Conservation (phyloP, 139 green algal genomes). For the Astrephomene gubernaculifera region DNA sequence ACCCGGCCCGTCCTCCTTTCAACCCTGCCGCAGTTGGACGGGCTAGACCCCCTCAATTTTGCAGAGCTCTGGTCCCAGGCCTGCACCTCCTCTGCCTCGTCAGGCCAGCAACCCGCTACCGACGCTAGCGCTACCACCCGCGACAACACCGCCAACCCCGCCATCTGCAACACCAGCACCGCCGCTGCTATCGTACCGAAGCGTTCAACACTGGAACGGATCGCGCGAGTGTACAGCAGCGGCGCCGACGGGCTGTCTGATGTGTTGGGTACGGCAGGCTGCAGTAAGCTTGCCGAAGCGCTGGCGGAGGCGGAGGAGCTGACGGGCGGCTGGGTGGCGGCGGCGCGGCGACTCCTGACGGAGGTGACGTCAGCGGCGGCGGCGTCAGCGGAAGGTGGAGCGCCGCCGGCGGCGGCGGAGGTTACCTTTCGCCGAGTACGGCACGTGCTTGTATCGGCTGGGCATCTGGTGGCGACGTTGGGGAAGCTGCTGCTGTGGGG, state of each 20-base stretch:
- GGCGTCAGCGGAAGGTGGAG: no score
- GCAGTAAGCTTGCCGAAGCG: neutral
- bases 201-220: neutral
- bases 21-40: neutral
- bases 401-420: neutral
- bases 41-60: neutral
- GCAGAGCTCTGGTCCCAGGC: constrained; percentile 3
- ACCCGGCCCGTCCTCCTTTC: neutral
- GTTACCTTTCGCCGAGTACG: neutral
- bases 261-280: neutral
- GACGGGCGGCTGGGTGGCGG: constrained; percentile 37
- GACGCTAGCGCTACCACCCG: no score
- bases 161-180: neutral
- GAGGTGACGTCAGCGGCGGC: neutral
- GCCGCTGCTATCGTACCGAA: neutral
- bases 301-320: constrained; percentile 26
- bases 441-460: constrained; percentile 33
- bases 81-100: no score
- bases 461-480: constrained; percentile 30
- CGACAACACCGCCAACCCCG: neutral
- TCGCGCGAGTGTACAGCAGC: neutral
- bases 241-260: neutral
- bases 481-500: constrained; percentile 45
- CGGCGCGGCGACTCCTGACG: constrained; percentile 15
- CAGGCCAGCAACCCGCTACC: no score